These are phyloP conservation scores for Cucumis sativus DNA, from an alignment of 306 rosid species.

Conservation along the genomic window DNA sequence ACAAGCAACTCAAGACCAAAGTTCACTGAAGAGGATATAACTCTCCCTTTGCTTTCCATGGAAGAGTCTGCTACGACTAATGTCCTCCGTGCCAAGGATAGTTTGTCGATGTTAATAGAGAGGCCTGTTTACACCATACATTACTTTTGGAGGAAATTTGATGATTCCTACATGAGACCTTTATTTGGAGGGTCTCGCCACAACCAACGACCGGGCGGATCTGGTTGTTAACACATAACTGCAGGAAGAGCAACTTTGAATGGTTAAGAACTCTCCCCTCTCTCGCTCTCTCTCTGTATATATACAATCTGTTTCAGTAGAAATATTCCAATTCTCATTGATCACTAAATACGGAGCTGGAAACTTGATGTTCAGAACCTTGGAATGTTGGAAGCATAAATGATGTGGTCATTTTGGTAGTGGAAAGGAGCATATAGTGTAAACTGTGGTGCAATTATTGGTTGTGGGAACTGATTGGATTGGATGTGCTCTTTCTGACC, in stretches of 20 bases:
- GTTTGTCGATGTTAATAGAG: constrained; percentile 59
- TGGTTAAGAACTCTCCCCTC: not conserved
- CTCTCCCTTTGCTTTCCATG: constrained; percentile 55
- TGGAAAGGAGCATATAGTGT: not conserved
- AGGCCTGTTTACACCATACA: constrained; percentile 71
- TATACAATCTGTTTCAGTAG: not conserved
- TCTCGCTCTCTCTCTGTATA: not conserved
- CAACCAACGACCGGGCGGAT: not conserved
- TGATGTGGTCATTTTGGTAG: not conserved
- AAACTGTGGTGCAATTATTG: not conserved
- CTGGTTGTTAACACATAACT: constrained; percentile 18
- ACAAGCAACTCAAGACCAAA: constrained; percentile 13
- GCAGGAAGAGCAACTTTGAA: not conserved
- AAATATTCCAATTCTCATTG: constrained; percentile 1
- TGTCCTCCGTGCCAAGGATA: constrained; percentile 61
- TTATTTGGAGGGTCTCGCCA: constrained; percentile 62
- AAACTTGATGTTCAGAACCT: not conserved
- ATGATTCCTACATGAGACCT: constrained; percentile 86
- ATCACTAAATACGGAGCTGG: not conserved
- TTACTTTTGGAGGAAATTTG: constrained; percentile 73
- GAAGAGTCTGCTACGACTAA: constrained; percentile 57
- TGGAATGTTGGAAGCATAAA: not conserved
- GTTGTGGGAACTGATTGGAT: not conserved
- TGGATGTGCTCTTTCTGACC: not conserved
- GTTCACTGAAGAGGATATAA: constrained; percentile 30